These are phyloP conservation scores for Phragmites australis DNA, from an alignment of 176 grass and related monocot species.

Conservation along the genomic window DNA sequence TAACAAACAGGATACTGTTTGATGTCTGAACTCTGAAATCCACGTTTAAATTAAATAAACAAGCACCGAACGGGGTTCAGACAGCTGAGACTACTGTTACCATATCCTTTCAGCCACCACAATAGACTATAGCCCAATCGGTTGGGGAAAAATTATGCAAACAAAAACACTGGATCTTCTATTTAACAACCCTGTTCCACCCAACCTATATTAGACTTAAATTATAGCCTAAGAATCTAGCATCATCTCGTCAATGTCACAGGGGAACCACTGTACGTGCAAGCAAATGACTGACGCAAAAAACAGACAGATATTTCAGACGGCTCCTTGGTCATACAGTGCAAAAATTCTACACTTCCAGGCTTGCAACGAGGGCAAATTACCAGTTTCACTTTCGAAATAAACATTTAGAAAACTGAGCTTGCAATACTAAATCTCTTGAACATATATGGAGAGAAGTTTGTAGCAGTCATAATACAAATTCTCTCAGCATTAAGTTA, in stretches of 20 bases:
- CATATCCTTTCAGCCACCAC: not conserved
- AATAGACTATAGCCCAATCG: not conserved
- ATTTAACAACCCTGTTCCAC: not conserved
- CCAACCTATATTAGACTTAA: not conserved
- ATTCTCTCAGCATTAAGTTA: constrained; percentile 25
- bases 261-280: not conserved
- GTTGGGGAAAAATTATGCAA: not conserved
- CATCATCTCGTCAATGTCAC: not conserved
- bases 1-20: too few relatives aligned
- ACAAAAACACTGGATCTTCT: not conserved
- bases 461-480: constrained; percentile 41
- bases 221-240: not conserved
- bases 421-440: constrained; percentile 20
- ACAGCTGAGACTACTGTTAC: not conserved
- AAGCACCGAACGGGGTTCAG: too few relatives aligned
- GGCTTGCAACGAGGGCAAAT: not conserved
- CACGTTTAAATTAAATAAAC: too few relatives aligned
- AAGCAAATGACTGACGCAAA: not conserved
- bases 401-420: not conserved
- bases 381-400: not conserved
- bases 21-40: too few relatives aligned
- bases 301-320: not conserved
- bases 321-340: not conserved
- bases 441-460: constrained; percentile 21
- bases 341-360: not conserved